Percentiles rank a stretch among this genome's conserved stretches.
phyloP scores from a whole-genome alignment of 2,329 filamentous ascomycete genomes.

The Scytalidium lignicola region DNA sequence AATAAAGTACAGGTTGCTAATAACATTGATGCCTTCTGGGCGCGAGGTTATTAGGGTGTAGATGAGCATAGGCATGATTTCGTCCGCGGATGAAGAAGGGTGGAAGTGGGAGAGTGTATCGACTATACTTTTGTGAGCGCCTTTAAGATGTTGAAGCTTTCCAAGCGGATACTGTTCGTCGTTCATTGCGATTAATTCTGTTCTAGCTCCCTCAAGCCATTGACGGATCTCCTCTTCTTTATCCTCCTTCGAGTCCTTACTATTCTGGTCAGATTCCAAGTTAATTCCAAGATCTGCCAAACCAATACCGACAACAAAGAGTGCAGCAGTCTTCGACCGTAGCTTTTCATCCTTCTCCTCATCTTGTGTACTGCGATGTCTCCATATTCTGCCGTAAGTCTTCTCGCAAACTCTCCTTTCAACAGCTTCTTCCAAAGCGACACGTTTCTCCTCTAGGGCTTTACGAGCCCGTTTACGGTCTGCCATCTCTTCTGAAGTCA shows the following conservation, averaged over 20 bases:
- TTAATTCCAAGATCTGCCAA: constrained; percentile 79
- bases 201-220: constrained; percentile 66
- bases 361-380: constrained; percentile 86
- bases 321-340: constrained; percentile 85
- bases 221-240: constrained; percentile 64
- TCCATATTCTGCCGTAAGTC: constrained; percentile 83
- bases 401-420: constrained; percentile 81
- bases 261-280: constrained; percentile 50
- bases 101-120: constrained; percentile 69
- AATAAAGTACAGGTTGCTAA: constrained; percentile 94
- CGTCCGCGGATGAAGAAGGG: constrained; percentile 85
- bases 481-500: constrained; percentile 79
- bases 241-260: constrained; percentile 53
- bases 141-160: constrained; percentile 83
- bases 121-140: constrained; percentile 89
- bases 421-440: constrained; percentile 81
- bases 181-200: constrained; percentile 75
- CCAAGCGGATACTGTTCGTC: constrained; percentile 82
- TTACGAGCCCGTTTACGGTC: constrained; percentile 74
- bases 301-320: constrained; percentile 87
- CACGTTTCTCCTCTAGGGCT: constrained; percentile 70
- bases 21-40: constrained; percentile 78
- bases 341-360: constrained; percentile 93
- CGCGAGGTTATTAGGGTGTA: constrained; percentile 91
- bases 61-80: constrained; percentile 94